Conservation (phyloP, 768 basidiomycete genomes). For the Dacryopinax spathularia region DNA sequence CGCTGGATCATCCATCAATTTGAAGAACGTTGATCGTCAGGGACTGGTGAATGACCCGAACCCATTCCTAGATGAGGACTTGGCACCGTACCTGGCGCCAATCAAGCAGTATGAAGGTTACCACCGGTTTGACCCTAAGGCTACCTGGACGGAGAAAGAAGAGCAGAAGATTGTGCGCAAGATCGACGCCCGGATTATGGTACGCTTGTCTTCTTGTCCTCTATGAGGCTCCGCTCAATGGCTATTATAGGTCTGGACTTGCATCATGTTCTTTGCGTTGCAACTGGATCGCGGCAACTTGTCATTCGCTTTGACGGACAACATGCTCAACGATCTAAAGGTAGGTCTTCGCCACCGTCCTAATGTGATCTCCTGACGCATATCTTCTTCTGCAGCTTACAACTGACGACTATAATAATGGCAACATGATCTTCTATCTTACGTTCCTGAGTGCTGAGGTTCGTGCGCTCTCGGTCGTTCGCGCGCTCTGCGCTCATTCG, state of each 20-base stretch:
- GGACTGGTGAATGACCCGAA: too few species aligned
- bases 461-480: conserved; percentile 44
- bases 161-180: conserved; percentile 49
- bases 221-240: not conserved
- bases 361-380: too few species aligned
- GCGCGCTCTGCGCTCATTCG: conserved; percentile 27
- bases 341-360: not conserved
- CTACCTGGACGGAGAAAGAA: conserved; percentile 60
- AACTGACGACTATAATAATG: conserved; percentile 43
- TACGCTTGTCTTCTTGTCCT: conserved; percentile 26
- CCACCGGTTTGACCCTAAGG: conserved; percentile 48
- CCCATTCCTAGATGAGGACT: not conserved
- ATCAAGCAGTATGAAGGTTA: conserved; percentile 38
- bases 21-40: too few species aligned
- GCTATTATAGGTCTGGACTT: conserved; percentile 13
- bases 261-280: conserved; percentile 44
- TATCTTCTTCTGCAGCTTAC: too few species aligned
- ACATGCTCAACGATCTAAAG: conserved; percentile 45
- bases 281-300: conserved; percentile 38
- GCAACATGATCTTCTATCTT: conserved; percentile 7
- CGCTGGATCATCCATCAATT: not conserved
- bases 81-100: not conserved
- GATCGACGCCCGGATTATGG: conserved; percentile 44
- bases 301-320: conserved; percentile 54
- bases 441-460: conserved; percentile 7